phyloP scores from a whole-genome alignment of 1,284 basidiomycete genomes.

The Moesziomyces parantarcticus region DNA sequence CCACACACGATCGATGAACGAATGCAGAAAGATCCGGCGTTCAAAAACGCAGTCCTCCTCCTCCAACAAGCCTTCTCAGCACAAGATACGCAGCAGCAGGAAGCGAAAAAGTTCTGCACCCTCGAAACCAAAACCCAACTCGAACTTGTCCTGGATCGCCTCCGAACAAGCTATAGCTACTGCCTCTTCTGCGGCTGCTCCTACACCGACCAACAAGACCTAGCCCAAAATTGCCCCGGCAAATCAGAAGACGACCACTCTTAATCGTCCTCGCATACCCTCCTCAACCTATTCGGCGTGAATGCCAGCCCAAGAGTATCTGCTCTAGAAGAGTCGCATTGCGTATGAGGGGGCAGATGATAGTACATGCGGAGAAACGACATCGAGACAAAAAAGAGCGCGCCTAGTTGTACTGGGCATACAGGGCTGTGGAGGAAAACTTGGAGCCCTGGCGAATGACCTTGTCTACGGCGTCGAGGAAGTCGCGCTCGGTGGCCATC shows the following conservation, averaged over 20 bases:
- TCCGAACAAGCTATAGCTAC: constrained; percentile 30
- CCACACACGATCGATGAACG: constrained; percentile 22
- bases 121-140: constrained; percentile 25
- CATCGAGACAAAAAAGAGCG: background rate
- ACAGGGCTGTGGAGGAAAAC: constrained; percentile 75
- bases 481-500: constrained; percentile 96
- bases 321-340: background rate
- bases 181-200: constrained; percentile 53
- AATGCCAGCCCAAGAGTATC: too few relatives aligned
- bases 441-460: constrained; percentile 97
- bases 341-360: constrained; percentile 4
- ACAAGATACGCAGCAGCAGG: constrained; percentile 4
- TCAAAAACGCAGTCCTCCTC: constrained; percentile 24
- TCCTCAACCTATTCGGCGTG: too few relatives aligned
- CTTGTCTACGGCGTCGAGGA: constrained; percentile 97
- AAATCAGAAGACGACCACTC: constrained; percentile 46
- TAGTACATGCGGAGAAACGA: constrained; percentile 14
- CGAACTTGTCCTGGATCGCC: constrained; percentile 19
- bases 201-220: constrained; percentile 16
- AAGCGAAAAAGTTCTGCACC: constrained; percentile 22
- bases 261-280: constrained; percentile 8
- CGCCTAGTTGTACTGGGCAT: constrained; percentile 56
- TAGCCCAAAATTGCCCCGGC: constrained; percentile 44
- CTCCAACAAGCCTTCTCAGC: constrained; percentile 23
- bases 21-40: constrained; percentile 19